Evolutionary conservation across 2,329 filamentous ascomycete species (phyloP), one percentile per base, ranked within the genome.

Genomic region (Sporothrix pseudoabietina): DNA sequence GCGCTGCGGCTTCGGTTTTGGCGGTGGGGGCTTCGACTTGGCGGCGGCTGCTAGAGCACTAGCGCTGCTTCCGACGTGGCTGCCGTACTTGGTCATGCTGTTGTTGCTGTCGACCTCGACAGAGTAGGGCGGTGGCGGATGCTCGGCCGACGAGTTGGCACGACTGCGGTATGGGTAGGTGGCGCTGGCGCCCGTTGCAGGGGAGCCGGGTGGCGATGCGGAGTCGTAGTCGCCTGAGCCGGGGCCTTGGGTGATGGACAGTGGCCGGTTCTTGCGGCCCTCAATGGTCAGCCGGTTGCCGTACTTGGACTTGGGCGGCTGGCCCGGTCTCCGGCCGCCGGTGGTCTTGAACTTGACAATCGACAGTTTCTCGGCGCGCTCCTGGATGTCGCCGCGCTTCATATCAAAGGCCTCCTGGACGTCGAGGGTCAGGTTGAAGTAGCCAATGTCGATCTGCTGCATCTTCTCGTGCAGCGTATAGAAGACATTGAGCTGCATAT

Each of bases 401-500:
- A 90, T 87, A 78, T 92, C 86, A 81, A 97, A 99, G 14, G 94
- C 94, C 76, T 95, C 95, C 81, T 98, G 94, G 59, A 99, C 91
- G 79, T 97, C 94, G 44, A 93, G 87, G 1, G 92, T 93, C 70
- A 99, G 87, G 81, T 99, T 93, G 82, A 99, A 99, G 84, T 99
- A 99, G 75, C 94, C 94, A 80, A 99, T 99, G 79, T 98, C 94
- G 81, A 97, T 94, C 77, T 88, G 90, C 84, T 99, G 96, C 96
- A 99, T 99, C 83, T 91, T 94, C 83, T 98, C 95, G 81, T 99
- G 96, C 71, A 99, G 87, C 0, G 96, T 99, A 83, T 99, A 99
- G 82, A 98, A 99, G 77, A 99, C 93, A 82, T 99, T 99, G 77
- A 99, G 89, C 83, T 99, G 96, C 96, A 99, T 99, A 86, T 98